Percentiles rank a stretch among this genome's conserved stretches.
Evolutionary conservation across 768 basidiomycete species (phyloP).

Genomic region (Coprinopsis strossmayeri): DNA sequence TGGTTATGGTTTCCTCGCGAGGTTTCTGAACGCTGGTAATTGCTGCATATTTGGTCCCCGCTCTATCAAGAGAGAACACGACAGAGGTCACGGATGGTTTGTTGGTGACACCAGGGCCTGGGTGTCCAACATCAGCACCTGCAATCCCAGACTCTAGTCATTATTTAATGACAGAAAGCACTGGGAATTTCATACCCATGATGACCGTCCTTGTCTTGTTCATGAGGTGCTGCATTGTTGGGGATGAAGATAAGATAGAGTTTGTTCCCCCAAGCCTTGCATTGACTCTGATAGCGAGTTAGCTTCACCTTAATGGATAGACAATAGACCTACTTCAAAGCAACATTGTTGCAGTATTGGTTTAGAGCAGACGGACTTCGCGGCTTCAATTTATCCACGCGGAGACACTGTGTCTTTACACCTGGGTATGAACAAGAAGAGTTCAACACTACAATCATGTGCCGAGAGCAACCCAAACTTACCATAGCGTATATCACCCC

Average conservation of each 20-base stretch:
- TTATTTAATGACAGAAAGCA: background rate
- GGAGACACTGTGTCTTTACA: slow-evolving; percentile 6
- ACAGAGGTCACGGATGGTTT: slow-evolving; percentile 53
- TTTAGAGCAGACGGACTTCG: too few relatives aligned
- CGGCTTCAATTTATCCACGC: slow-evolving; percentile 1
- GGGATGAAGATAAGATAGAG: slow-evolving; percentile 21
- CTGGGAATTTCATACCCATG: slow-evolving; percentile 23
- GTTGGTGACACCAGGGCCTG: slow-evolving; percentile 40
- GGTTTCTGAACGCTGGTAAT: slow-evolving; percentile 37
- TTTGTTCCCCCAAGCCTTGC: slow-evolving; percentile 49
- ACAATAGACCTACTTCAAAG: slow-evolving; percentile 36
- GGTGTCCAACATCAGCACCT: slow-evolving; percentile 64
- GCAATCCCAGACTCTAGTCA: background rate
- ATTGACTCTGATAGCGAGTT: slow-evolving; percentile 35
- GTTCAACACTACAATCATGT: too few relatives aligned
- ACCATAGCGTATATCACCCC: slow-evolving; percentile 36
- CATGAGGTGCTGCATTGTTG: slow-evolving; percentile 5
- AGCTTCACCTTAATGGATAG: background rate
- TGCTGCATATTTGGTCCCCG: slow-evolving; percentile 40
- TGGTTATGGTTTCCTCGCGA: slow-evolving; percentile 38
- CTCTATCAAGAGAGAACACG: slow-evolving; percentile 46
- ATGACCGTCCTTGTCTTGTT: slow-evolving; percentile 40
- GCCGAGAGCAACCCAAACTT: too few relatives aligned
- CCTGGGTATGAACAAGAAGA: too few relatives aligned
- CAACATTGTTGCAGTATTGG: slow-evolving; percentile 53